phyloP scores from a whole-genome alignment of 2,329 filamentous ascomycete species.

The Teratosphaeriaceae sp. region DNA sequence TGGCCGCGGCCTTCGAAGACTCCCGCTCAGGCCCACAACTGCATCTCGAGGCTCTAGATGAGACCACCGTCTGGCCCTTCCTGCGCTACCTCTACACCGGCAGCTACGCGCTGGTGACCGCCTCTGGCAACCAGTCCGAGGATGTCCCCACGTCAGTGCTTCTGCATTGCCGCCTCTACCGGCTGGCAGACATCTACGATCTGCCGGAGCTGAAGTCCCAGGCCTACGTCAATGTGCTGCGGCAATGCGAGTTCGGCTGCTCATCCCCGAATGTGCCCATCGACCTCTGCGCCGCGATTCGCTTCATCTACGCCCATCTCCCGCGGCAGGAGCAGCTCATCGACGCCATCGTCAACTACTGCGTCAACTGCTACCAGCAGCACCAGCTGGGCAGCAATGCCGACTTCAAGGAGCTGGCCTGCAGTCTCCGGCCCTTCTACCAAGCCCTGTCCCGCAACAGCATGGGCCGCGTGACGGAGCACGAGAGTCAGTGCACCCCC shows the following conservation, averaged over 20 bases:
- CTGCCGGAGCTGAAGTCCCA: constrained; percentile 32
- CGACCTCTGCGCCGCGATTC: constrained; percentile 35
- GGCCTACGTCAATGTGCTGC: constrained; percentile 34
- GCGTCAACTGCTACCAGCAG: constrained; percentile 32
- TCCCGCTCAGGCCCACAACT: constrained; percentile 27
- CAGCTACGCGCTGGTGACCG: constrained; percentile 27
- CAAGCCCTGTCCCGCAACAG: constrained; percentile 35
- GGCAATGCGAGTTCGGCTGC: constrained; percentile 34
- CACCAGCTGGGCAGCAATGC: constrained; percentile 31
- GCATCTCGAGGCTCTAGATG: constrained; percentile 33
- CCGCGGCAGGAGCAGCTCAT: constrained; percentile 25
- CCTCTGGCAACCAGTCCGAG: constrained; percentile 18
- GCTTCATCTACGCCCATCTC: constrained; percentile 26
- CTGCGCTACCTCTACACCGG: constrained; percentile 38
- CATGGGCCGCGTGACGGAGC: constrained; percentile 31
- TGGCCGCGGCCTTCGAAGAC: constrained; percentile 36
- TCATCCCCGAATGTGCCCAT: constrained; percentile 31
- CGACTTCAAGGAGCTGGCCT: constrained; percentile 32
- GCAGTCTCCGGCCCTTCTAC: constrained; percentile 33
- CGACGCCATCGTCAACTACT: constrained; percentile 38
- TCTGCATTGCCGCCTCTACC: constrained; percentile 35
- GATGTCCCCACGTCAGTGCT: constrained; percentile 31
- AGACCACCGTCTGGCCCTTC: constrained; percentile 30
- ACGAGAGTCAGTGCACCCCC: constrained; percentile 39
- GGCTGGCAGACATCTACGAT: constrained; percentile 36